Evolutionary conservation across 495 filamentous ascomycete species (phyloP), one percentile per base, ranked within the genome.

Genomic region (Hypoxylon trugodes): DNA sequence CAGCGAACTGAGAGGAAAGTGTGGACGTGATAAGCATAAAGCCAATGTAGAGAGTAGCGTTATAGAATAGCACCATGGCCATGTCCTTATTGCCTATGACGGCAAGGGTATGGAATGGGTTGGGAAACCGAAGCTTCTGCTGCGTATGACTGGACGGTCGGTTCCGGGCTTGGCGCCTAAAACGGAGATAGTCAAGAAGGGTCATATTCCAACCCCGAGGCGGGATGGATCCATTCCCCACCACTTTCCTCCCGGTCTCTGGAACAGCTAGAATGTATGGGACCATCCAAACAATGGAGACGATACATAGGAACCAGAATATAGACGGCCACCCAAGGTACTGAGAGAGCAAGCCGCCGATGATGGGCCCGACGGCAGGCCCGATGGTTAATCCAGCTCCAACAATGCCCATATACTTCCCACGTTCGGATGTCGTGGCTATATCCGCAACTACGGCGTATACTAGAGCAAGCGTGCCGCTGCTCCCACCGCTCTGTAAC

Each of bases 241-340:
- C 90, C 3, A 93, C 82, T 10, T 83, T 87, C 6, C 90, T 79
- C 50, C 81, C 82, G 4, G 89, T 92, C 73, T 92, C 90, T 2
- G 89, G 89, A 12, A 90, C 77, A 7, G 77, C 66, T 37, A 89
- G 32, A 12, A 80, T 40, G 59, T 84, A 86, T 1, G 82, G 70
- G 19, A 86, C 62, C 6, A 86, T 70, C 69, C 80, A 85, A 15
- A 75, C 74, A 0, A 76, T 83, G 9, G 78, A 75, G 22, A 86
- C 66, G 37, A 91, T 90, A 41, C 81, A 77, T 24, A 90, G 76
- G 60, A 92, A 91, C 88, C 88, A 91, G 69, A 92, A 94, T 36
- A 90, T 88, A 41, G 82, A 78, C 19, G 84, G 69, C 89, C 89
- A 93, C 0, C 86, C 87, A 0, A 91, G 76, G 21, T 83, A 89